Percentiles rank a stretch among this genome's conserved stretches.
These are phyloP conservation scores for Ascochyta fabae DNA, from an alignment of 2,329 filamentous ascomycete genomes.

Conservation along the genomic window DNA sequence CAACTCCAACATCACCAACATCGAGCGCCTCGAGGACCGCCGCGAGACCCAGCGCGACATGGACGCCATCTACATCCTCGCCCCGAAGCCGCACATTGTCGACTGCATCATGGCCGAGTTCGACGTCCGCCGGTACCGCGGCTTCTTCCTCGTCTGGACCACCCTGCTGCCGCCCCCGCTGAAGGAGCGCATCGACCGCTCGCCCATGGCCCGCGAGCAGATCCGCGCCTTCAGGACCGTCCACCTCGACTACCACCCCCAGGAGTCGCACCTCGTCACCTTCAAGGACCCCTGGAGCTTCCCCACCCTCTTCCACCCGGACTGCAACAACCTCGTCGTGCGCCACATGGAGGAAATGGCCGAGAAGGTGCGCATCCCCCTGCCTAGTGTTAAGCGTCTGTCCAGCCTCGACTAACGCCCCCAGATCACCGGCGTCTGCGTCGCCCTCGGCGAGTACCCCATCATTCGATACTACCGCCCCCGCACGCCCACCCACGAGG, in stretches of 20 bases:
- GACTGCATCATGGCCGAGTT: constrained; percentile 95
- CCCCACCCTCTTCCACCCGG: constrained; percentile 86
- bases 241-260: constrained; percentile 86
- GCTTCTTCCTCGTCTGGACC: constrained; percentile 85
- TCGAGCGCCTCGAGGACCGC: constrained; percentile 90
- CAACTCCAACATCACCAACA: constrained; percentile 94
- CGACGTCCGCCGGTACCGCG: constrained; percentile 80
- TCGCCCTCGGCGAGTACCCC: constrained; percentile 91
- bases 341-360: constrained; percentile 84
- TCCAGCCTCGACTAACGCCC: constrained; percentile 5
- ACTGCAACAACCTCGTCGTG: constrained; percentile 82
- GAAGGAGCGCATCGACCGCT: constrained; percentile 76
- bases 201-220: constrained; percentile 70
- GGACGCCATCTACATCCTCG: constrained; percentile 93
- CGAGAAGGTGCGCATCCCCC: constrained; percentile 71
- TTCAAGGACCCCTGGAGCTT: constrained; percentile 98
- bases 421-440: constrained; percentile 84
- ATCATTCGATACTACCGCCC: constrained; percentile 91
- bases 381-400: too few species aligned
- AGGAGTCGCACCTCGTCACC: constrained; percentile 88
- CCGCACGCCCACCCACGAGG: constrained; percentile 77
- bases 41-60: constrained; percentile 84
- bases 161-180: constrained; percentile 73
- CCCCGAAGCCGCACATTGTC: constrained; percentile 84
- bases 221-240: constrained; percentile 83